Base-by-base conservation (phyloP, 352 stramenopile genomes). In the Phytophthora aleatoria region DNA sequence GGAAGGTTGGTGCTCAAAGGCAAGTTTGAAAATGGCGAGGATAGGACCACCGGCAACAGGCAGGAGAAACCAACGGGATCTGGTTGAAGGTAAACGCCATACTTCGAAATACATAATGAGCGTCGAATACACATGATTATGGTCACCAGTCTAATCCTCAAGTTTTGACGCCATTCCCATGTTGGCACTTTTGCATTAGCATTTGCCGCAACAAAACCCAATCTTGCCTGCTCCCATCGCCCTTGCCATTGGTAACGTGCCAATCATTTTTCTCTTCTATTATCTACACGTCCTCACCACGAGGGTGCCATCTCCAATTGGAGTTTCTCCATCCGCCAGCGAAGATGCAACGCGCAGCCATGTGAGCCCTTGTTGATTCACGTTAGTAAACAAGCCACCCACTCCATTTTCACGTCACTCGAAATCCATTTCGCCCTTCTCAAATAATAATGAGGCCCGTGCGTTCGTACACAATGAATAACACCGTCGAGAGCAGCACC, bases 381-480 rank as follows among this genome's bases (percentile, higher is more conserved):
- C 31, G 35, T 38, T 41, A 36, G 20, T n/a, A 30, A 52, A 52
- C 42, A 30, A 27, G n/a, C 11, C 30, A 13, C 12, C 33, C 16
- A 45, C 13, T 31, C n/a, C 20, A 30, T 51, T 36, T 3, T 24
- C 20, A 36, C n/a, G 31, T 28, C 41, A 36, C 9, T 30, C 28
- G 26, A 44, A 20, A 52, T 54, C 10, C 33, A 36, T 7, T 15
- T 35, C 42, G 24, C 16, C 44, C n/a, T 5, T 27, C 31, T 76
- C 71, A 92, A 64, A 92, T 74, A 53, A 91, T 62, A 26, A 90
- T 43, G 13, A 92, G 50, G 11, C 85, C 85, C 7, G 85, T 91
- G 52, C 85, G 85, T 54, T 94, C 78, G 55, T 94, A 83, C 20
- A 91, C 60, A 26, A 94, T 94, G 66, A 83, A 90, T 6, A 89